phyloP scores from a whole-genome alignment of 176 grass and related monocot species.

The Avena sativa region DNA sequence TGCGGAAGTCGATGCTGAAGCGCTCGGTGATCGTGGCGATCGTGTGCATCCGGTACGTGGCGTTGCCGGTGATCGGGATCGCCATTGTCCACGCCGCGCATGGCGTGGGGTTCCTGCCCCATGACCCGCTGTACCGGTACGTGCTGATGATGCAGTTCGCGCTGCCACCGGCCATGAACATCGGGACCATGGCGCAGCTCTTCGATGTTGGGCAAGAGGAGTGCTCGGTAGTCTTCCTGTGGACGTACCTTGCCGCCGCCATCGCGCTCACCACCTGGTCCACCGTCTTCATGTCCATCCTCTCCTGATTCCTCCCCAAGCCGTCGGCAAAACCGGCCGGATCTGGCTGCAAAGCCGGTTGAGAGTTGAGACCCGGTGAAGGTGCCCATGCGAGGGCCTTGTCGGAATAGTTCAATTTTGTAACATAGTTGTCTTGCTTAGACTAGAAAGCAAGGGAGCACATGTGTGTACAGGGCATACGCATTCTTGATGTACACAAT shows the following conservation, averaged over 20 bases:
- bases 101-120: constrained; percentile 65
- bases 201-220: constrained; percentile 78
- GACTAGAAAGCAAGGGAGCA: too few species aligned
- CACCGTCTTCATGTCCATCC: constrained; percentile 77
- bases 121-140: constrained; percentile 80
- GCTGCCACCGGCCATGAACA: constrained; percentile 88
- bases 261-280: constrained; percentile 76
- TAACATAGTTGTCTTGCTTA: too few species aligned
- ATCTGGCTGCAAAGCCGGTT: too few species aligned
- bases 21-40: constrained; percentile 53
- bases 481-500: too few species aligned
- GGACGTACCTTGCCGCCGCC: constrained; percentile 67
- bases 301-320: constrained; percentile 37
- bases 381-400: too few species aligned
- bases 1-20: constrained; percentile 66
- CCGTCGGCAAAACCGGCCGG: too few species aligned
- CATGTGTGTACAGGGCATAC: too few species aligned
- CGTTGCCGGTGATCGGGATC: constrained; percentile 72
- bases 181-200: constrained; percentile 79
- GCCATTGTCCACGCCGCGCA: constrained; percentile 61
- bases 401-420: too few species aligned
- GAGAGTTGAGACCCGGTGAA: too few species aligned
- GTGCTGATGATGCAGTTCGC: constrained; percentile 91
- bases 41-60: constrained; percentile 67
- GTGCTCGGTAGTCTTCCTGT: constrained; percentile 78